Evolutionary conservation across 179 eudicot species (phyloP).

Genomic region (Silene vulgaris): DNA sequence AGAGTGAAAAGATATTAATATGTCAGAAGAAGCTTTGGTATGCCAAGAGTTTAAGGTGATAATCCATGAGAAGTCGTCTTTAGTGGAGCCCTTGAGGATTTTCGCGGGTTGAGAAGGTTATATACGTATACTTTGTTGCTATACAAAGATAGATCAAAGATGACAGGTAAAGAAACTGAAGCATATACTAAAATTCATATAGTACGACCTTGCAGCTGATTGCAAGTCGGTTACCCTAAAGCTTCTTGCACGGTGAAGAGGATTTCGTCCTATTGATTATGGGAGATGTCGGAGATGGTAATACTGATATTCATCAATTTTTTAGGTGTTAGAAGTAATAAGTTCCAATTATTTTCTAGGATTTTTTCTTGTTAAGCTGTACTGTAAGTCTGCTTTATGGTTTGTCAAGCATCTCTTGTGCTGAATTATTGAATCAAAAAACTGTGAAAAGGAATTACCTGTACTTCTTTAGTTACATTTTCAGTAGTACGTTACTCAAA

Average conservation of each 20-base stretch:
- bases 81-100: background rate
- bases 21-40: conserved; percentile 83
- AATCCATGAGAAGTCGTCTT: background rate
- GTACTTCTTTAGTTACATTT: background rate
- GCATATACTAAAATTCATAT: conserved; percentile 6
- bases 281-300: conserved; percentile 16
- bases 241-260: conserved; percentile 10
- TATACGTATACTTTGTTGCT: background rate
- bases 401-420: background rate
- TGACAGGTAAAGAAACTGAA: conserved; percentile 16
- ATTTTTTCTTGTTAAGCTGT: background rate
- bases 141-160: conserved; percentile 16
- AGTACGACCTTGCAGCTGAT: background rate
- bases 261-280: conserved; percentile 21
- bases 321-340: conserved; percentile 18
- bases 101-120: background rate
- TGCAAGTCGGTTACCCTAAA: background rate
- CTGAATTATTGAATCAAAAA: background rate
- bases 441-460: background rate
- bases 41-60: conserved; percentile 45
- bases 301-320: conserved; percentile 14
- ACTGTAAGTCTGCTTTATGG: background rate
- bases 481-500: background rate
- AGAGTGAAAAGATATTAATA: conserved; percentile 58
- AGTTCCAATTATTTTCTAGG: conserved; percentile 3